These are phyloP conservation scores for Hypoxylon sp. DNA, from an alignment of 2,329 filamentous ascomycete species.

Conservation along the genomic window DNA sequence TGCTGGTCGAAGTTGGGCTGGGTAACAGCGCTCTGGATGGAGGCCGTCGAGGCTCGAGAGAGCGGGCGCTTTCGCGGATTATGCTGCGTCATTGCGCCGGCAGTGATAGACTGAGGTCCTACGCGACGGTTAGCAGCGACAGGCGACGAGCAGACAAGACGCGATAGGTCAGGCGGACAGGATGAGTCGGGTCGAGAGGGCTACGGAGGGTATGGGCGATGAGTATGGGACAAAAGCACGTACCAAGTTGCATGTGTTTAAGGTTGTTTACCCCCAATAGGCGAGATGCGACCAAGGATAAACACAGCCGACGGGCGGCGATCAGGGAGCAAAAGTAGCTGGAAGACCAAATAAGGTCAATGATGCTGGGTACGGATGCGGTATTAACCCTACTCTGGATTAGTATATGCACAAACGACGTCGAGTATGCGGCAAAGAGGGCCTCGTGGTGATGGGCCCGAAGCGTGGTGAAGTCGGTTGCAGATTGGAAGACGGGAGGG, in stretches of 20 bases:
- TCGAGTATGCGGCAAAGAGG: too few relatives aligned
- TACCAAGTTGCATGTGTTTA: slow-evolving; percentile 41
- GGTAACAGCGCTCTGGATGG: slow-evolving; percentile 61
- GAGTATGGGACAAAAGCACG: slow-evolving; percentile 13
- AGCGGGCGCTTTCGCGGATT: slow-evolving; percentile 59
- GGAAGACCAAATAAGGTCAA: slow-evolving; percentile 8
- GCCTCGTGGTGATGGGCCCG: slow-evolving; percentile 28
- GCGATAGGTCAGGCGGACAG: not conserved
- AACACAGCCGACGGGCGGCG: slow-evolving; percentile 32
- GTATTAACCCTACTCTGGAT: slow-evolving; percentile 7
- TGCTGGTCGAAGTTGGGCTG: slow-evolving; percentile 61
- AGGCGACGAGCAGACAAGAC: not conserved
- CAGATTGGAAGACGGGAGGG: slow-evolving; percentile 39
- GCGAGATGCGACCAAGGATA: slow-evolving; percentile 40
- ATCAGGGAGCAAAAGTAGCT: not conserved
- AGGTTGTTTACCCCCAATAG: slow-evolving; percentile 43
- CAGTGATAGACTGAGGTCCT: slow-evolving; percentile 44
- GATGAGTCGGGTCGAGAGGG: not conserved
- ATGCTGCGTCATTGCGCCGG: slow-evolving; percentile 47
- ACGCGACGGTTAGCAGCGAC: slow-evolving; percentile 28
- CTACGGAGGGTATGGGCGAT: not conserved
- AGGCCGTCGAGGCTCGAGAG: slow-evolving; percentile 64
- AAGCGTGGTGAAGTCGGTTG: slow-evolving; percentile 33
- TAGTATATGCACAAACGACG: slow-evolving; percentile 30
- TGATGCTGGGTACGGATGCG: slow-evolving; percentile 17